Evolutionary conservation across 306 rosid species (phyloP), one percentile per base, ranked within the genome.

Genomic region (Malus orientalis): DNA sequence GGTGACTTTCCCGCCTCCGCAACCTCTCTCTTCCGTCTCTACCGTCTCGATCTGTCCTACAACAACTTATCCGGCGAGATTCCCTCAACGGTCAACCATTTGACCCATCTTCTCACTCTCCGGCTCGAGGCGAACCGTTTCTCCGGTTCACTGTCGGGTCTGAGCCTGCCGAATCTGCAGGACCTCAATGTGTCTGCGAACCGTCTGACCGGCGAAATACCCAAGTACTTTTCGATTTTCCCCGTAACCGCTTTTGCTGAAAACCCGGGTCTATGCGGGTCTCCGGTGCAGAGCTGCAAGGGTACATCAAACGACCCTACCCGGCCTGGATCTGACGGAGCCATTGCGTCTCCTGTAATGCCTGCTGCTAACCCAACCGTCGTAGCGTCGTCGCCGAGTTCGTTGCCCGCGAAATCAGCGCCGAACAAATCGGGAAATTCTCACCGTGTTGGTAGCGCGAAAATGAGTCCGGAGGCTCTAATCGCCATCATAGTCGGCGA

Each of bases 41-140:
- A 85, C 87, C 98, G 97, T 11, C 90, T 93, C 75, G 98, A 93
- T 82, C 90, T 93, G 58, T 89, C 98, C 0, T 54, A 78, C 80
- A 93, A 93, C 78, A 85, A 80, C 73, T 57, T 91, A 3, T 85
- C 94, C 74, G 96, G 98, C 8, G 54, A 79, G 42, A 68, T 93
- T 70, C 94, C 98, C 1, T 75, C 54, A 12, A 38, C 83, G 11
- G 80, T 86, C 47, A 88, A 82, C 83, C 79, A 68, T 47, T 78
- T 91, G 81, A 72, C 86, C 23, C 91, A 82, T 27, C 87, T 93
- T 11, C 90, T 91, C 59, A 91, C 98, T 4, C 94, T 93, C 68
- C 90, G 87, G 33, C 72, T 91, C 1, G 87, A 93, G 4, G 76
- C 30, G 19, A 93, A 93, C 79, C 45, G 77, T 14, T 73, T 93